A percentile compares a stretch with the other conserved stretches of the same genome.
phyloP scores from a whole-genome alignment of 345 rosid species.

The Sisymbrium irio region DNA sequence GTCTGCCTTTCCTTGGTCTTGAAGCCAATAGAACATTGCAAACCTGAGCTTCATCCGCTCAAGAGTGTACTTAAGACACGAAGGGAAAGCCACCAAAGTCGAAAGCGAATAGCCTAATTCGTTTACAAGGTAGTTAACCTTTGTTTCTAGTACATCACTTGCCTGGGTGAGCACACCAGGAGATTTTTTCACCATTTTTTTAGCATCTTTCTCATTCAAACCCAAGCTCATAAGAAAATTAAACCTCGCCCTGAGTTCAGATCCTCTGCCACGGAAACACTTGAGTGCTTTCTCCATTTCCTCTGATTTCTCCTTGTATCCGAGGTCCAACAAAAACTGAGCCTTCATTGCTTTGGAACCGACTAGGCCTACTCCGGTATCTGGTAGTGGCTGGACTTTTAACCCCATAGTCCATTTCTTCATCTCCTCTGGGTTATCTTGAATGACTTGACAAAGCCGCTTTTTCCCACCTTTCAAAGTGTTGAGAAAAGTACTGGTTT shows the following conservation, averaged over 20 bases:
- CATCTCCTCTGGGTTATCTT: constrained; percentile 61
- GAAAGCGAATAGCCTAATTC: constrained; percentile 59
- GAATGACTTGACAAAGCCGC: constrained; percentile 53
- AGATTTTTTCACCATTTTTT: constrained; percentile 50
- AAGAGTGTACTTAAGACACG: constrained; percentile 49
- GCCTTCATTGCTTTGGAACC: constrained; percentile 44
- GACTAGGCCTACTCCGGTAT: constrained; percentile 19
- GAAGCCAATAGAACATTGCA: constrained; percentile 69
- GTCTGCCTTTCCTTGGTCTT: constrained; percentile 39
- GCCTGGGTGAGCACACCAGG: constrained; percentile 61
- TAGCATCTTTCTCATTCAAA: constrained; percentile 48
- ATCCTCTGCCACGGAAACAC: constrained; percentile 61
- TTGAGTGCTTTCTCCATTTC: constrained; percentile 47
- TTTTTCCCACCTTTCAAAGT: constrained; percentile 54
- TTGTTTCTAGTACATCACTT: constrained; percentile 45
- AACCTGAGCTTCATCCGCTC: constrained; percentile 57
- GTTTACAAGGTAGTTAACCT: constrained; percentile 52
- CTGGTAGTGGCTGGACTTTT: constrained; percentile 44
- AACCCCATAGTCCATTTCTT: constrained; percentile 59
- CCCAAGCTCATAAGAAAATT: constrained; percentile 59
- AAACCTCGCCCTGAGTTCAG: constrained; percentile 65
- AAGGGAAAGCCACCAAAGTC: constrained; percentile 50
- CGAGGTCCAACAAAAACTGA: constrained; percentile 56
- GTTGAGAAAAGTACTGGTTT: constrained; percentile 40
- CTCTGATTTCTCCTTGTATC: constrained; percentile 43